Evolutionary conservation across 2,329 filamentous ascomycete genomes (phyloP).

Genomic region (Arthrobotrys iridis): DNA sequence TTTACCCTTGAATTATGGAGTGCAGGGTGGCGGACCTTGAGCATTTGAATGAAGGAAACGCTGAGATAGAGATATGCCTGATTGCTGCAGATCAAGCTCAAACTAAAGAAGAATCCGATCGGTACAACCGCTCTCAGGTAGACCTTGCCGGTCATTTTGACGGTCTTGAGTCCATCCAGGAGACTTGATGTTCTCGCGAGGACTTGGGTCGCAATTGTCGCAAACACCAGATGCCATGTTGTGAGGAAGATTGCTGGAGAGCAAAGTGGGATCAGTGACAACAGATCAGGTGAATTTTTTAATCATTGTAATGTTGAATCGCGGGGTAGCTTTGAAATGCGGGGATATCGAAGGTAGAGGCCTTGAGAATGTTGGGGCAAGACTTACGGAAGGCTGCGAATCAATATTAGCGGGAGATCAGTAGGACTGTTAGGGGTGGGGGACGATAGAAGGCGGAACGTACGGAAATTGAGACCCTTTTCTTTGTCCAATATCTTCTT

Average conservation of each 20-base stretch:
- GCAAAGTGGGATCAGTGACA: neutral
- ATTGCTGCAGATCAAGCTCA: constrained; percentile 96
- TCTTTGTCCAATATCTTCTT: constrained; percentile 93
- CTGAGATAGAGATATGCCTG: constrained; percentile 93
- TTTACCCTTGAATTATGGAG: neutral
- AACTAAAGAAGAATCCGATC: constrained; percentile 93
- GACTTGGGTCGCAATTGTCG: constrained; percentile 92
- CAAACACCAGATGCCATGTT: constrained; percentile 94
- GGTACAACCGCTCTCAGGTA: constrained; percentile 94
- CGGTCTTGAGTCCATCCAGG: constrained; percentile 91
- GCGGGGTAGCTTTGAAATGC: constrained; percentile 9
- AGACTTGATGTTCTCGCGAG: constrained; percentile 88
- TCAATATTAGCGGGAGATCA: constrained; percentile 58
- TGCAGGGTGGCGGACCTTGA: constrained; percentile 73
- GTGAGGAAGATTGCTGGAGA: constrained; percentile 73
- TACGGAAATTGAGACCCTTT: constrained; percentile 73
- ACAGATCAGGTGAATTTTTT: neutral
- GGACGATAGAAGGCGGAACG: constrained; percentile 60
- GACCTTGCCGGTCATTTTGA: constrained; percentile 95
- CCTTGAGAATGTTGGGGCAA: neutral
- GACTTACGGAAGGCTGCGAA: constrained; percentile 64
- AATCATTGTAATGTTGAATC: neutral
- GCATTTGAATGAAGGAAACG: constrained; percentile 98
- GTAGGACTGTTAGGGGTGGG: too few relatives aligned
- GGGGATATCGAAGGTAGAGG: neutral